These are phyloP conservation scores for Calonectria leucothoes DNA, from an alignment of 2,329 filamentous ascomycete species.

Conservation along the genomic window DNA sequence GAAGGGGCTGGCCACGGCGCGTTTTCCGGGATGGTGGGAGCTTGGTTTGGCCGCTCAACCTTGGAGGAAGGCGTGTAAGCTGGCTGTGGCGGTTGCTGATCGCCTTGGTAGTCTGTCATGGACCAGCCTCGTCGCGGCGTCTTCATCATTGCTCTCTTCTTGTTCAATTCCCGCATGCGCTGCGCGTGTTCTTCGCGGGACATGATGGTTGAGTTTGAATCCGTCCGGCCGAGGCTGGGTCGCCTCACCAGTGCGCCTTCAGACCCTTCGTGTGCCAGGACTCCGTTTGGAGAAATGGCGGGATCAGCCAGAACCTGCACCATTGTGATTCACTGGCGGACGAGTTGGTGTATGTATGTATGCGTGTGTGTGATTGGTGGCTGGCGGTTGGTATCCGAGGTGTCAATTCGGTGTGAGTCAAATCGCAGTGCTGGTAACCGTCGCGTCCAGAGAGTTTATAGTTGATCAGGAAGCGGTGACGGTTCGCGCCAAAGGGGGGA, in stretches of 20 bases:
- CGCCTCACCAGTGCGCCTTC: constrained; percentile 37
- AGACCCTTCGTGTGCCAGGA: constrained; percentile 35
- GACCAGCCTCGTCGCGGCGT: constrained; percentile 60
- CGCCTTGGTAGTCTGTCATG: constrained; percentile 56
- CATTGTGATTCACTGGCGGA: constrained; percentile 37
- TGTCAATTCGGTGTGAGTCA: neutral
- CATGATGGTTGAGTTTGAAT: constrained; percentile 43
- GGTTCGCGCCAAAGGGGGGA: constrained; percentile 14
- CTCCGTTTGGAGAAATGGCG: constrained; percentile 41
- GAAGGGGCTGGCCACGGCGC: constrained; percentile 29
- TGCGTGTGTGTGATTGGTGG: constrained; percentile 15
- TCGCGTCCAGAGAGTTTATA: constrained; percentile 10
- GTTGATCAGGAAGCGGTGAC: constrained; percentile 7
- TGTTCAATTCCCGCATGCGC: constrained; percentile 52
- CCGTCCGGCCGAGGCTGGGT: constrained; percentile 36
- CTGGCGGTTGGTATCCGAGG: neutral
- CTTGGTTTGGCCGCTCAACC: constrained; percentile 37
- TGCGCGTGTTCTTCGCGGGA: constrained; percentile 56
- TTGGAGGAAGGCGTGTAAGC: constrained; percentile 37
- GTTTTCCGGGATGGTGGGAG: constrained; percentile 50
- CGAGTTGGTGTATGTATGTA: neutral
- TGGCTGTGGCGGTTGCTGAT: constrained; percentile 36
- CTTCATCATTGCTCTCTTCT: constrained; percentile 50
- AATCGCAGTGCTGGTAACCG: constrained; percentile 14
- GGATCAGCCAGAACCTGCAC: constrained; percentile 47